Base-by-base conservation (phyloP, 2,329 filamentous ascomycete genomes). In the Colletotrichum falcatum region DNA sequence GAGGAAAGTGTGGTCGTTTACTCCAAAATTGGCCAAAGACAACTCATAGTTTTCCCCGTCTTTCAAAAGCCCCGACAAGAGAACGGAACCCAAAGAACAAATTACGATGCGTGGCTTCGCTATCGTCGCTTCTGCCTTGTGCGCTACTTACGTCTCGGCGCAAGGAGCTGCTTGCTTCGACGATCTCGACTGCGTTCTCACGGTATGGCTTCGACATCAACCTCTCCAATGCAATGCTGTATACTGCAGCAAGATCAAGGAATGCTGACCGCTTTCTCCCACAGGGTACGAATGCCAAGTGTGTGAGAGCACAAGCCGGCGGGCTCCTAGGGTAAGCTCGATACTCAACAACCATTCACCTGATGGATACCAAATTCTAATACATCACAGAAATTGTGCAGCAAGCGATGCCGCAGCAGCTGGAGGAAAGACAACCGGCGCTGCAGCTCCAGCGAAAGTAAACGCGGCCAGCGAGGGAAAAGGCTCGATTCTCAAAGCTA, bases 81-180 rank as follows among this genome's bases (percentile, higher is more conserved):
- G 26, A 12, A 16, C 28, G 1, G 26, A 9, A 20, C 42, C 33
- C 11, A 1, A 16, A 18, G 3, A 49, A 2, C 1, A 16, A 9
- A 28, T n/a, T 4, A 51, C 23, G 35, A 70, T 70, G 67, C 67
- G 67, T 23, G 56, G 56, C 30, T 37, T 70, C 14, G 35, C 44
- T 23, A 23, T 70, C 26, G 26, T 70, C 6, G 64, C 67, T 44
- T 66, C 67, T 23, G 67, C 67, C 35, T 16, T 70, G 26, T 66
- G 56, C 49, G 67, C 35, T 12, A 58, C 56, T 9, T 66, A 70
- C 12, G 67, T 70, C 42, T 61, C 67, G 7, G 67, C 63, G 3
- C 67, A 70, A 44, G 67, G 67, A 35, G 67, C 67, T 26, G 51
- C 66, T 8, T 70, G 67, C 58, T 70, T 70, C 30, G 67, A 70